Evolutionary conservation across 331 rosid species (phyloP).

Genomic region (Malus hybrid): DNA sequence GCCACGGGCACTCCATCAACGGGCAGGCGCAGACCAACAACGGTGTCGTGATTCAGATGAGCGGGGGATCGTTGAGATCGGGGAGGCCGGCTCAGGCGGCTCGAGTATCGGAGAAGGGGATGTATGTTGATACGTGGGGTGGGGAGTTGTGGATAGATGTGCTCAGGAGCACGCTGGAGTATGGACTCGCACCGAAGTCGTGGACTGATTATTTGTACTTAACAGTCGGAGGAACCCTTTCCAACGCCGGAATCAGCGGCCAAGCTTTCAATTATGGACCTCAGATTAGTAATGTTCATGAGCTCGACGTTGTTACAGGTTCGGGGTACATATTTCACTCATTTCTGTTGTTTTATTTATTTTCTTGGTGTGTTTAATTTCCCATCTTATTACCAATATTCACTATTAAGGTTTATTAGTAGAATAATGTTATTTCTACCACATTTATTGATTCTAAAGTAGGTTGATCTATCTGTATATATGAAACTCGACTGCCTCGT

Average conservation of each 20-base stretch:
- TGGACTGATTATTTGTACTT: slow-evolving; percentile 94
- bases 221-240: slow-evolving; percentile 91
- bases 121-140: slow-evolving; percentile 87
- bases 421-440: background rate
- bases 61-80: background rate
- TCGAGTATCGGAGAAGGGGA: slow-evolving; percentile 33
- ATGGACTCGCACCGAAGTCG: slow-evolving; percentile 80
- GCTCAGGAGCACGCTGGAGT: slow-evolving; percentile 37
- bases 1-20: slow-evolving; percentile 92
- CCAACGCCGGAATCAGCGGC: slow-evolving; percentile 93
- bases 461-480: too few relatives aligned
- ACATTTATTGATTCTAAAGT: background rate
- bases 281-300: slow-evolving; percentile 64
- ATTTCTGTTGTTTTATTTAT: background rate
- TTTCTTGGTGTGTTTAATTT: background rate
- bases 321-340: background rate
- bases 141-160: slow-evolving; percentile 87
- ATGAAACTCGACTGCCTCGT: background rate
- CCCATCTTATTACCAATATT: background rate
- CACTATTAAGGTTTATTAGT: background rate
- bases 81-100: background rate
- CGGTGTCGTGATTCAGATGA: slow-evolving; percentile 81
- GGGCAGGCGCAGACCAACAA: slow-evolving; percentile 63
- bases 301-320: slow-evolving; percentile 96
- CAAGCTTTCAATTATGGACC: slow-evolving; percentile 94